Evolutionary conservation across 2,329 filamentous ascomycete genomes (phyloP).

Genomic region (Colletotrichum sp.): DNA sequence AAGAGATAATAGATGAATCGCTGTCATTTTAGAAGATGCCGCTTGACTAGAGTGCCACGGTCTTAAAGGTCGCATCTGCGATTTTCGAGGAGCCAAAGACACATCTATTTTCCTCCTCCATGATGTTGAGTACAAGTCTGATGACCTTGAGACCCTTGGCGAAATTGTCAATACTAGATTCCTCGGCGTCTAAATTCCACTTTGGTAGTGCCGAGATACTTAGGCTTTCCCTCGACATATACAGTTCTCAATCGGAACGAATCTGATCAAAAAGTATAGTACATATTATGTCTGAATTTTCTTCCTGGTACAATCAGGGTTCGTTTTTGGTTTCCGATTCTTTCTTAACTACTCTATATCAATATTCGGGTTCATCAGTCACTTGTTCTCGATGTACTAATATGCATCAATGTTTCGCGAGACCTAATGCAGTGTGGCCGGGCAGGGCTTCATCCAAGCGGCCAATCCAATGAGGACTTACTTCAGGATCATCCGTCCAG

Average conservation of each 20-base stretch:
- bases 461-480: not conserved
- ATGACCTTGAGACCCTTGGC: too few species aligned
- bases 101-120: not conserved
- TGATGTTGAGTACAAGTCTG: too few species aligned
- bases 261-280: not conserved
- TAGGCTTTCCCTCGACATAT: not conserved
- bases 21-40: accelerated
- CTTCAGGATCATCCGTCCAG: not conserved
- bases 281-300: not conserved
- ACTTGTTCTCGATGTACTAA: too few species aligned
- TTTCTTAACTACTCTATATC: too few species aligned
- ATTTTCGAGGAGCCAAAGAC: accelerated
- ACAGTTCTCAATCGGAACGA: accelerated
- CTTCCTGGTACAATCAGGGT: too few species aligned
- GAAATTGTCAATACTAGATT: accelerated
- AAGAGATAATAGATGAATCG: accelerated
- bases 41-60: accelerated
- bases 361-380: too few species aligned
- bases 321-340: too few species aligned
- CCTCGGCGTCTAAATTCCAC: not conserved
- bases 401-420: not conserved
- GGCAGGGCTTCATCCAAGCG: too few species aligned
- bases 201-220: not conserved
- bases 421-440: too few species aligned
- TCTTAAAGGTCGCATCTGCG: accelerated